phyloP scores from a whole-genome alignment of 768 basidiomycete genomes.

The Boletus pseudo-olivaceus region DNA sequence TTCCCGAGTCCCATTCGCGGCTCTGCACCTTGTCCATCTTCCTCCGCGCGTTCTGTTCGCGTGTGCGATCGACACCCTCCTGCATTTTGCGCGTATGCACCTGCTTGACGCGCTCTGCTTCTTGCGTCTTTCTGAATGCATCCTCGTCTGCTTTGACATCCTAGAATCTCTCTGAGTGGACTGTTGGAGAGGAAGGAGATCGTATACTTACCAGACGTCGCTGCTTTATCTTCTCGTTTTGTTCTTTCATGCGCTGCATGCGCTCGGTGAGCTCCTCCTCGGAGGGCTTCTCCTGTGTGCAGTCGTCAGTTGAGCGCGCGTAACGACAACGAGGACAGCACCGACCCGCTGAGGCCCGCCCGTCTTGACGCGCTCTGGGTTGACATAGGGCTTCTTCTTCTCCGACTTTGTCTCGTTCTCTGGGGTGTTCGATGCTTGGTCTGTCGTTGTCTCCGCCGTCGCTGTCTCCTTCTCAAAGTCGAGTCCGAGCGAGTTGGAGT shows the following conservation, averaged over 20 bases:
- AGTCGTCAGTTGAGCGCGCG: constrained; percentile 11
- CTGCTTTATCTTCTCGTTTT: constrained; percentile 77
- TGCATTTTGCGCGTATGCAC: constrained; percentile 64
- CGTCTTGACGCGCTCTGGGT: constrained; percentile 81
- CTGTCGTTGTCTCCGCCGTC: constrained; percentile 8
- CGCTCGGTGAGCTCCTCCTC: constrained; percentile 65
- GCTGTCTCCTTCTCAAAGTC: constrained; percentile 48
- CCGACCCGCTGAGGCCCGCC: constrained; percentile 69
- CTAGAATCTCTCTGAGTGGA: constrained; percentile 33
- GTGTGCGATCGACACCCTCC: constrained; percentile 61
- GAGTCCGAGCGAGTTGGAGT: constrained; percentile 67
- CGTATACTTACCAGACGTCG: constrained; percentile 49
- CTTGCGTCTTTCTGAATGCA: constrained; percentile 69
- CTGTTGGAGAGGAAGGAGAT: neutral
- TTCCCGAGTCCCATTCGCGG: constrained; percentile 85
- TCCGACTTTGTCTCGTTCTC: constrained; percentile 34
- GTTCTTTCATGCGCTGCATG: constrained; percentile 66
- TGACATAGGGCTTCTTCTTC: constrained; percentile 74
- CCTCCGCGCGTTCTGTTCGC: constrained; percentile 74
- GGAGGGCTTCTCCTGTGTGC: constrained; percentile 60
- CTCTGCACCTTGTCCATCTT: constrained; percentile 78
- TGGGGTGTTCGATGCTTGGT: constrained; percentile 1
- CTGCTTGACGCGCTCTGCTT: constrained; percentile 55
- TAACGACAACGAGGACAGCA: neutral
- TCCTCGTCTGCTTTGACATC: constrained; percentile 81